Evolutionary conservation across 768 basidiomycete species (phyloP).

Genomic region (Tulasnella sp.): DNA sequence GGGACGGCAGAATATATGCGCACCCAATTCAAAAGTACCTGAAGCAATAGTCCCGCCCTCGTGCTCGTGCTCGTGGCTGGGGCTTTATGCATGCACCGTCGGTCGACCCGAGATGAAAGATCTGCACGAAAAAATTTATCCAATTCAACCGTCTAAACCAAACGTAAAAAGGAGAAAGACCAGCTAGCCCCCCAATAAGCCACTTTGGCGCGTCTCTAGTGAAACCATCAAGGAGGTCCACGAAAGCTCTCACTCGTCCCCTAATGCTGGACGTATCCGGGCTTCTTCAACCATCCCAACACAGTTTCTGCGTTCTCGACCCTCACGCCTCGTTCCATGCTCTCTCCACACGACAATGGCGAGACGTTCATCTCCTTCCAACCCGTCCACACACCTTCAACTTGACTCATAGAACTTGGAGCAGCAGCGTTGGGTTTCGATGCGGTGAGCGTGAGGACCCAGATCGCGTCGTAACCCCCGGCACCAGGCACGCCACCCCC

Average conservation of each 20-base stretch:
- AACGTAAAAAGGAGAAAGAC: neutral
- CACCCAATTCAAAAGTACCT: too few relatives aligned
- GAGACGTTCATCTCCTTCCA: constrained; percentile 69
- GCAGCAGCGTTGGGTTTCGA: neutral
- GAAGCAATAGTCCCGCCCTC: neutral
- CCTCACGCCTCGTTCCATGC: constrained; percentile 64
- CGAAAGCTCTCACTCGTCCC: neutral
- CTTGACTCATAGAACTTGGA: constrained; percentile 55
- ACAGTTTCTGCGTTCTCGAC: constrained; percentile 55
- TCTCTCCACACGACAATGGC: constrained; percentile 72
- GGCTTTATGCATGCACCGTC: too few relatives aligned
- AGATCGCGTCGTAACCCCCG: constrained; percentile 96
- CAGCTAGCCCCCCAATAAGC: neutral
- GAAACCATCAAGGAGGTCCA: neutral
- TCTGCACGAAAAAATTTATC: neutral
- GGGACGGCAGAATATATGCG: too few relatives aligned
- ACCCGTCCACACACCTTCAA: constrained; percentile 69
- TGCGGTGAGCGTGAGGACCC: constrained; percentile 79
- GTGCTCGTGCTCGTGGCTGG: neutral
- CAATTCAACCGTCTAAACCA: neutral
- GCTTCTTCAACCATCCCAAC: neutral
- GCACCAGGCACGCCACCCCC: constrained; percentile 98
- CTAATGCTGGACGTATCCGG: neutral
- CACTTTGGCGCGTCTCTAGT: neutral
- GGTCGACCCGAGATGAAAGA: neutral